These are phyloP conservation scores for Annona squamosa DNA, from an alignment of 164 flowering plant species.

Conservation along the genomic window DNA sequence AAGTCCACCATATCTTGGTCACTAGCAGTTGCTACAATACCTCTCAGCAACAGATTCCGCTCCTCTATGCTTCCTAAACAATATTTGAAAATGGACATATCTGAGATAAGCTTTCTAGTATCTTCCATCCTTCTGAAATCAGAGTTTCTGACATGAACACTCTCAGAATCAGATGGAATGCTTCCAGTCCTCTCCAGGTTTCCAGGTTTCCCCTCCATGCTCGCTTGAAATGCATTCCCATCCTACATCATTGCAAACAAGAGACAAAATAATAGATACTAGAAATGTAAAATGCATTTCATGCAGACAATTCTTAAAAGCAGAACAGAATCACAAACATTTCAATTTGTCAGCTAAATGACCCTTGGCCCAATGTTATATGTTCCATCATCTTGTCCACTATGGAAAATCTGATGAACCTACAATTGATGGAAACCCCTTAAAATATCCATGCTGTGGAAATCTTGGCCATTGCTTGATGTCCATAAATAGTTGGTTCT, in stretches of 20 bases:
- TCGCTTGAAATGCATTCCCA: slow-evolving; percentile 22
- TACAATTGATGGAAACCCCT: too few species aligned
- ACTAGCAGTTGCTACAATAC: slow-evolving; percentile 42
- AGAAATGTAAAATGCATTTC: background rate
- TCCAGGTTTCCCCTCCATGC: slow-evolving; percentile 24
- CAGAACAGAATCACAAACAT: too few species aligned
- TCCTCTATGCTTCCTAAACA: slow-evolving; percentile 66
- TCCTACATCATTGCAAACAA: slow-evolving; percentile 23
- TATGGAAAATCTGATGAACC: too few species aligned
- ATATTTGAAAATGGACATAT: slow-evolving; percentile 60
- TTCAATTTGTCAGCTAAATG: too few species aligned
- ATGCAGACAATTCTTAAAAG: too few species aligned
- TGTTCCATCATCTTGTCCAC: too few species aligned
- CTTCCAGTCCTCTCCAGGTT: slow-evolving; percentile 37
- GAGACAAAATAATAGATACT: background rate
- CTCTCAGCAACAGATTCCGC: slow-evolving; percentile 63
- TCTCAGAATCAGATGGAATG: slow-evolving; percentile 56
- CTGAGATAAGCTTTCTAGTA: slow-evolving; percentile 41
- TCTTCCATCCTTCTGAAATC: slow-evolving; percentile 24
- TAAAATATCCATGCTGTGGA: too few species aligned
- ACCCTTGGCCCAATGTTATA: too few species aligned
- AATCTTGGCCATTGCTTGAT: too few species aligned
- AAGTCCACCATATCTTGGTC: slow-evolving; percentile 51
- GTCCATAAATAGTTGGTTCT: too few species aligned
- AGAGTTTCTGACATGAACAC: slow-evolving; percentile 41